These are phyloP conservation scores for Phytophthora hibernalis DNA, from an alignment of 352 stramenopile genomes.

Conservation along the genomic window DNA sequence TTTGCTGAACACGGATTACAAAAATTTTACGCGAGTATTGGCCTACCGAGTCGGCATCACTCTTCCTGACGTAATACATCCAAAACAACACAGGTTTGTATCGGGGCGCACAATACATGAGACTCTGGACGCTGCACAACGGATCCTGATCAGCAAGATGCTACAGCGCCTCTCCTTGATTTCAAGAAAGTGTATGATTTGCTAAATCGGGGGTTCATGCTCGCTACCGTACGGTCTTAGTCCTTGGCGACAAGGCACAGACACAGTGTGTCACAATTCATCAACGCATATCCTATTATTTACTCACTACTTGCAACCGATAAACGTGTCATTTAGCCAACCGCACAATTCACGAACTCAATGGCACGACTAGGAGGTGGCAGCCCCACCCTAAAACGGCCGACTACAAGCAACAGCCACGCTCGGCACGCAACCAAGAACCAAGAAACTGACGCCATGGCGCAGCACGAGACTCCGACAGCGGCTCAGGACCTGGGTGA, in stretches of 20 bases:
- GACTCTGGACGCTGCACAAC: not conserved
- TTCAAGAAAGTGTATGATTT: conserved; percentile 4
- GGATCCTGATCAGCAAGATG: not conserved
- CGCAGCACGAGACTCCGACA: conserved; percentile 70
- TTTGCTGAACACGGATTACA: conserved; percentile 6
- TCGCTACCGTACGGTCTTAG: too few relatives aligned
- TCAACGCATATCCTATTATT: too few relatives aligned
- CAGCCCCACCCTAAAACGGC: too few relatives aligned
- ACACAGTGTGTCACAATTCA: too few relatives aligned
- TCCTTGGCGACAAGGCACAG: too few relatives aligned
- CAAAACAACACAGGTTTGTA: not conserved
- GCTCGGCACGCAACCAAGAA: too few relatives aligned
- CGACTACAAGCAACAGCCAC: too few relatives aligned
- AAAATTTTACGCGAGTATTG: not conserved
- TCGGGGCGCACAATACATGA: not conserved
- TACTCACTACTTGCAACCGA: too few relatives aligned
- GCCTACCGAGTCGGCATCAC: not conserved
- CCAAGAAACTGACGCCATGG: too few relatives aligned
- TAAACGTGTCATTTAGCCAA: too few relatives aligned
- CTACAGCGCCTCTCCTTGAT: not conserved
- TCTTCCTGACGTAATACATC: not conserved
- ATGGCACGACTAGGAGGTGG: too few relatives aligned
- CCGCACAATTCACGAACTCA: too few relatives aligned
- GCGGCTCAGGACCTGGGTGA: conserved; percentile 68
- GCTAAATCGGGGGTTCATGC: not conserved